Evolutionary conservation across 1,139 yeast species (phyloP).

Genomic region (Zygotorulaspora mrakii): DNA sequence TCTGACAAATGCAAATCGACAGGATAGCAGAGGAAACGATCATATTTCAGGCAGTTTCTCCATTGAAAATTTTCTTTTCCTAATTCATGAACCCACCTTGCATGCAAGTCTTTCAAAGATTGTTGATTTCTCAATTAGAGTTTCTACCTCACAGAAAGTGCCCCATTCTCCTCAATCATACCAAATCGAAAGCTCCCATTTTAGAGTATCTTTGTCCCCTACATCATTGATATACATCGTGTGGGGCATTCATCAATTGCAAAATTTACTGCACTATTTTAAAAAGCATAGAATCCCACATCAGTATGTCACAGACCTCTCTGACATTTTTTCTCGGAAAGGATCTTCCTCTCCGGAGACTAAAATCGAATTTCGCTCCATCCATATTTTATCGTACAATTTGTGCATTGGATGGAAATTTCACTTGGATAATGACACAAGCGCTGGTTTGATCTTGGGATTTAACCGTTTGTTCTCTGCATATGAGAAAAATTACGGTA

Average conservation of each 20-base stretch:
- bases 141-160: slow-evolving; percentile 32
- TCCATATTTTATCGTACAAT: slow-evolving; percentile 61
- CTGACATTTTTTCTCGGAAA: slow-evolving; percentile 10
- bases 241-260: slow-evolving; percentile 31
- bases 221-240: slow-evolving; percentile 45
- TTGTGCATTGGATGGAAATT: slow-evolving; percentile 78
- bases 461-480: slow-evolving; percentile 67
- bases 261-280: slow-evolving; percentile 19
- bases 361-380: slow-evolving; percentile 37
- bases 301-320: slow-evolving; percentile 7
- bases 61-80: slow-evolving; percentile 27
- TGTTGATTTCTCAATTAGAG: slow-evolving; percentile 36
- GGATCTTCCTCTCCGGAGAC: slow-evolving; percentile 10
- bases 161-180: slow-evolving; percentile 42
- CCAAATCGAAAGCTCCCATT: slow-evolving; percentile 56
- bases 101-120: slow-evolving; percentile 40
- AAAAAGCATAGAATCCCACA: slow-evolving; percentile 17
- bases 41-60: slow-evolving; percentile 27
- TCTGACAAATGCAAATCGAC: slow-evolving; percentile 18
- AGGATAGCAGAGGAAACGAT: slow-evolving; percentile 6
- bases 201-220: slow-evolving; percentile 56
- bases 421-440: slow-evolving; percentile 39
- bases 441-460: slow-evolving; percentile 69
- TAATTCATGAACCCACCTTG: slow-evolving; percentile 32
- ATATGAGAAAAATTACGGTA: slow-evolving; percentile 59